Base-by-base conservation (phyloP, 192 early-diverging fungal species). In the Coemansia sp. region DNA sequence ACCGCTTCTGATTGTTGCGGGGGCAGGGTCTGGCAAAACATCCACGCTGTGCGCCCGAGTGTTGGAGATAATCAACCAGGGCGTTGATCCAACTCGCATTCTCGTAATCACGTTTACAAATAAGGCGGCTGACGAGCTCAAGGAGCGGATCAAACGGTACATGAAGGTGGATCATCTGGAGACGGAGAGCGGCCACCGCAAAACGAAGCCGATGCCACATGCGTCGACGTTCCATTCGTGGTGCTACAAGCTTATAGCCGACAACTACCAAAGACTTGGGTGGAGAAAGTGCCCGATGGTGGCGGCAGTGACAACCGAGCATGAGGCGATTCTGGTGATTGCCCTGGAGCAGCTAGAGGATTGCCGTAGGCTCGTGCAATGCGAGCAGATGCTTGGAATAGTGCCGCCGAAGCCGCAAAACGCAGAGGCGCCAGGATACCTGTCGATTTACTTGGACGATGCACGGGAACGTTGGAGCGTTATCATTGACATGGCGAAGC, bases 51-150 rank as follows among this genome's bases (percentile, higher is more conserved):
- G 81, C 41, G 75, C 75, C 21, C 75, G 81, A 1, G 81, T 83
- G 2, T 39, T 78, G 6, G 75, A 83, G 66, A 77, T 83, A 45
- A 63, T 83, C 6, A 57, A 36, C 20, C 75, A 53, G n/a, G 81
- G 81, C 1, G 70, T 83, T 4, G 20, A 53, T 6, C 64, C 75
- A 1, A 12, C 35, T 18, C 18, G 61, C 2, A 71, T 83, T 11
- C 55, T 83, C 46, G 81, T 83, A 7, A 78, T 83, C n/a, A 83
- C 81, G n/a, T 83, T 83, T 58, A 83, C 81, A 14, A 83, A 83
- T 52, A 83, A 83, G 75, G 81, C 81, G 16, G 75, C 81, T 1
- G 67, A 64, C 24, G 81, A 83, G 64, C 69, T 83, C 52, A 72
- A 72, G 52, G 60, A 66, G 24, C 67, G 81, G 2, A 77, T 83